These are phyloP conservation scores for Bertia moriformis DNA, from an alignment of 2,329 filamentous ascomycete genomes.

Conservation along the genomic window DNA sequence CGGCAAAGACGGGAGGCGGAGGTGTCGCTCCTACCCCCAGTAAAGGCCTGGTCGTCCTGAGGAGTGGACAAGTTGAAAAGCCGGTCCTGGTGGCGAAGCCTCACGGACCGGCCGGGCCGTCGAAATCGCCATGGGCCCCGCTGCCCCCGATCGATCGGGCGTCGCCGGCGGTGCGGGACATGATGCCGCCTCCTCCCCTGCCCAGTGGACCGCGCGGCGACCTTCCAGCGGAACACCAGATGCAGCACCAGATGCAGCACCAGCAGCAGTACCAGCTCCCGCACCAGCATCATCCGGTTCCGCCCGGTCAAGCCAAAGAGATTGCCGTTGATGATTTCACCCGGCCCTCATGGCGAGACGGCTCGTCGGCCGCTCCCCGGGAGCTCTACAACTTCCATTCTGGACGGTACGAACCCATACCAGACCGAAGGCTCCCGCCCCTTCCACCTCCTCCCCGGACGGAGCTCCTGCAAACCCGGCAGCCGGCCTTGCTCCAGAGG, in stretches of 20 bases:
- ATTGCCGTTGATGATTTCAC: slow-evolving; percentile 91
- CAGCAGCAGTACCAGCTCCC: no score
- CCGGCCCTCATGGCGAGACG: slow-evolving; percentile 66
- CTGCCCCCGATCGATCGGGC: slow-evolving; percentile 74
- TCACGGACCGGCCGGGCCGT: slow-evolving; percentile 48
- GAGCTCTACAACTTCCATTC: slow-evolving; percentile 90
- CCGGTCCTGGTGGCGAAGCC: slow-evolving; percentile 62
- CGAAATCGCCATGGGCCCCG: slow-evolving; percentile 83
- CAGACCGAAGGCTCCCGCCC: slow-evolving; percentile 51
- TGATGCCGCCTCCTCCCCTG: slow-evolving; percentile 13
- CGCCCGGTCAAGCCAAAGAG: slow-evolving; percentile 56
- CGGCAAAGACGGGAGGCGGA: slow-evolving; percentile 4
- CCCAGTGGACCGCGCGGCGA: slow-evolving; percentile 21
- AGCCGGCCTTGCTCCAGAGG: slow-evolving; percentile 68
- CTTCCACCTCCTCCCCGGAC: slow-evolving; percentile 54
- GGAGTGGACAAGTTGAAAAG: slow-evolving; percentile 51
- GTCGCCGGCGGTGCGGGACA: slow-evolving; percentile 52
- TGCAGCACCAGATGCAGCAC: no score
- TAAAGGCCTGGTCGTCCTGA: slow-evolving; percentile 53
- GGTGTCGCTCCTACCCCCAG: no score
- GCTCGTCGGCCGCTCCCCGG: slow-evolving; percentile 42
- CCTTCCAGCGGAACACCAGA: slow-evolving; percentile 37
- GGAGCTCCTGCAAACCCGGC: slow-evolving; percentile 46
- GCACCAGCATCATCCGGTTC: slow-evolving; percentile 34
- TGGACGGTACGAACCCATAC: slow-evolving; percentile 78